These are phyloP conservation scores for Esteya vermicola DNA, from an alignment of 2,329 filamentous ascomycete genomes.

Conservation along the genomic window DNA sequence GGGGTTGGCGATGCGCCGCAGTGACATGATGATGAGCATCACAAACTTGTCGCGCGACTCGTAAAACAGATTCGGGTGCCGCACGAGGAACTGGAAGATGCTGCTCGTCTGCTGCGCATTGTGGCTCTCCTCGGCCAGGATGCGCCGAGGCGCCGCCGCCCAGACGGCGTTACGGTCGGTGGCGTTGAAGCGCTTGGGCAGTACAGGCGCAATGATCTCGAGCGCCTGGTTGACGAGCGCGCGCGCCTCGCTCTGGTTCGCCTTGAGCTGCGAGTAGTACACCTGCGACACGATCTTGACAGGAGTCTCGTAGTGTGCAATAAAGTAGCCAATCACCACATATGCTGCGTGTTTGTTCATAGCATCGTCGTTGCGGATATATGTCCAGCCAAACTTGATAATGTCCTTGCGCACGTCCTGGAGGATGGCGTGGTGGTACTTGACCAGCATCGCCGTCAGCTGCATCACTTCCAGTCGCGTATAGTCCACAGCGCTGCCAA, in stretches of 20 bases:
- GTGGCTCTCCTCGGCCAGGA: slow-evolving; percentile 84
- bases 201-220: slow-evolving; percentile 85
- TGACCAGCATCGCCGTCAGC: slow-evolving; percentile 85
- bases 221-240: slow-evolving; percentile 86
- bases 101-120: slow-evolving; percentile 93
- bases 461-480: slow-evolving; percentile 93
- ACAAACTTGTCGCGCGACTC: slow-evolving; percentile 88
- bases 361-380: slow-evolving; percentile 93
- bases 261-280: slow-evolving; percentile 79
- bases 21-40: slow-evolving; percentile 71
- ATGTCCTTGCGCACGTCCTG: slow-evolving; percentile 93
- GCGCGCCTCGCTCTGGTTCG: slow-evolving; percentile 89
- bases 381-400: slow-evolving; percentile 98
- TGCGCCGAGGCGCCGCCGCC: slow-evolving; percentile 80
- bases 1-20: slow-evolving; percentile 75
- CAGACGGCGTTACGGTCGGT: slow-evolving; percentile 69
- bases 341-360: slow-evolving; percentile 99
- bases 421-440: slow-evolving; percentile 78
- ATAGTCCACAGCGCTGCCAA: slow-evolving; percentile 89
- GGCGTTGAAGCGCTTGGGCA: slow-evolving; percentile 68
- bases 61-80: slow-evolving; percentile 86
- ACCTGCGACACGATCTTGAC: slow-evolving; percentile 93
- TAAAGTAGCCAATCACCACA: slow-evolving; percentile 94
- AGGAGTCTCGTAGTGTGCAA: slow-evolving; percentile 90
- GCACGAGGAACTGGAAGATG: slow-evolving; percentile 93